Conservation (phyloP, 1,284 basidiomycete genomes). For the Caloboletus firmus region DNA sequence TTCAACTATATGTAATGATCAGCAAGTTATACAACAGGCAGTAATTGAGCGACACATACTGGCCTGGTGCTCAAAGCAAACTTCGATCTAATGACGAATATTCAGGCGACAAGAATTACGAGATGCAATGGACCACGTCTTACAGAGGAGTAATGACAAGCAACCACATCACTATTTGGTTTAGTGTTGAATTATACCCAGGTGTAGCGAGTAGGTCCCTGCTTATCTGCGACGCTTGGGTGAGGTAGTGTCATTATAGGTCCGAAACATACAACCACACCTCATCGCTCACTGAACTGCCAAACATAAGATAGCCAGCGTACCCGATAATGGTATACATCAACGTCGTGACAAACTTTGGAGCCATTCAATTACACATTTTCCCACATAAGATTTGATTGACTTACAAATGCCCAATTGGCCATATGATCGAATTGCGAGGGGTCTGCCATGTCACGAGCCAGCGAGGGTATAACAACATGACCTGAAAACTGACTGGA, state of each 20-base stretch:
- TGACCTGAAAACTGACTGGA: slow-evolving; percentile 80
- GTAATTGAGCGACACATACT: slow-evolving; percentile 43
- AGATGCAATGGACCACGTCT: slow-evolving; percentile 23
- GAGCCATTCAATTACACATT: slow-evolving; percentile 5
- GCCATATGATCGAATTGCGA: slow-evolving; percentile 81
- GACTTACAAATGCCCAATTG: slow-evolving; percentile 75
- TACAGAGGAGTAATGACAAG: slow-evolving; percentile 84
- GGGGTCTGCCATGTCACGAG: slow-evolving; percentile 88
- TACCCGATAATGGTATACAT: slow-evolving; percentile 82
- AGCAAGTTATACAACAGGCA: background rate
- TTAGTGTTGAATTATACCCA: slow-evolving; percentile 75
- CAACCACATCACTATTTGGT: slow-evolving; percentile 83
- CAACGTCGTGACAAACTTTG: slow-evolving; percentile 70
- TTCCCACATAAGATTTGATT: background rate
- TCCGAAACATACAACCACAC: slow-evolving; percentile 41
- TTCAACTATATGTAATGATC: slow-evolving; percentile 56
- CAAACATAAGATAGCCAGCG: slow-evolving; percentile 93
- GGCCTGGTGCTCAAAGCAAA: slow-evolving; percentile 86
- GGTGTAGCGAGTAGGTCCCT: slow-evolving; percentile 76
- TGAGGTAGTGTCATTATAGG: background rate
- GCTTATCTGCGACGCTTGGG: slow-evolving; percentile 62
- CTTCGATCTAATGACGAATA: slow-evolving; percentile 60
- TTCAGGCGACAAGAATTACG: slow-evolving; percentile 9
- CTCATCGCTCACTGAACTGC: slow-evolving; percentile 79
- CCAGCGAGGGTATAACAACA: slow-evolving; percentile 88